phyloP scores from a whole-genome alignment of 495 filamentous ascomycete genomes.

The Tetracladium setigerum region DNA sequence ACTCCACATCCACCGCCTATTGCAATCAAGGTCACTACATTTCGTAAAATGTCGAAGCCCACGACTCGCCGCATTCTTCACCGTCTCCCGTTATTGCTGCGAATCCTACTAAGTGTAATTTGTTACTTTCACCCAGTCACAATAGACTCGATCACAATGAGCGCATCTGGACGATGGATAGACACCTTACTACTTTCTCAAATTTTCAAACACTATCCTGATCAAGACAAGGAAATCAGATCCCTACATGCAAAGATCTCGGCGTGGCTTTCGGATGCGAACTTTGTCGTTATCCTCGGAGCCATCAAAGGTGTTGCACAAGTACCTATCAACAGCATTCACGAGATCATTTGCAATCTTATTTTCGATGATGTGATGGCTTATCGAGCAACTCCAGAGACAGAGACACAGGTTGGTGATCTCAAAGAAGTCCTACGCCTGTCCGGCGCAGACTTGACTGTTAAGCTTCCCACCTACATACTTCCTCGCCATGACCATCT shows the following conservation, averaged over 20 bases:
- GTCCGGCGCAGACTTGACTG: conserved; percentile 25
- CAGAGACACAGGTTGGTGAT: conserved; percentile 16
- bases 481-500: conserved; percentile 33
- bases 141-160: conserved; percentile 26
- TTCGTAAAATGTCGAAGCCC: conserved; percentile 23
- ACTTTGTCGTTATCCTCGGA: conserved; percentile 25
- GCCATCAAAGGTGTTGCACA: conserved; percentile 21
- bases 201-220: conserved; percentile 27
- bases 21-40: conserved; percentile 28
- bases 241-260: conserved; percentile 23
- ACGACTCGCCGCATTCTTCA: conserved; percentile 25
- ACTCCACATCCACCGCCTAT: conserved; percentile 28
- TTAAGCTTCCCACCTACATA: conserved; percentile 25
- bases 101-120: conserved; percentile 23
- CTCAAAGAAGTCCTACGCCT: conserved; percentile 26
- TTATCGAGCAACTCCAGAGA: conserved; percentile 23
- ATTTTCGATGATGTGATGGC: conserved; percentile 27
- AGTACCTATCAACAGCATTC: conserved; percentile 24
- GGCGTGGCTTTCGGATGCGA: conserved; percentile 27
- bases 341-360: conserved; percentile 25
- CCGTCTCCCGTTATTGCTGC: conserved; percentile 27
- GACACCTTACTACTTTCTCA: conserved; percentile 23
- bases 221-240: conserved; percentile 21
- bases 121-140: conserved; percentile 29
- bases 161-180: conserved; percentile 28